Percentiles rank a stretch among this genome's conserved stretches.
Conservation (phyloP, 768 basidiomycete species). For the Neoboletus brunneissimus region DNA sequence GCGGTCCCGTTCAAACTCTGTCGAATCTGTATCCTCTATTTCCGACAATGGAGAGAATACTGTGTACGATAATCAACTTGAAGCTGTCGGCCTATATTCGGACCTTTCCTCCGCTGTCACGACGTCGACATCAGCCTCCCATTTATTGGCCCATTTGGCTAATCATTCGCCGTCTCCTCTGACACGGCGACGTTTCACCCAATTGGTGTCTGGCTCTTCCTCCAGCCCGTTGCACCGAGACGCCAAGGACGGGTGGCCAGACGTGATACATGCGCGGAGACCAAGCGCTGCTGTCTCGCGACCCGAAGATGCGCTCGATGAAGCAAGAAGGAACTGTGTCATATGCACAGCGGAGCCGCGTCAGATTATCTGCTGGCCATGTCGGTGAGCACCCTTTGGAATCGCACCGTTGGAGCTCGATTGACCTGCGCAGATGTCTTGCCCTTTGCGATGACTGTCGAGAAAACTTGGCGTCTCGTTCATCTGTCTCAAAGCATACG, state of each 20-base stretch:
- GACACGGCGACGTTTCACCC: conserved; percentile 47
- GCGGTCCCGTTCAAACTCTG: conserved; percentile 20
- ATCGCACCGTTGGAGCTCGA: background rate
- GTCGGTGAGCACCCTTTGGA: conserved; percentile 48
- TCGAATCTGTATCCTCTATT: conserved; percentile 23
- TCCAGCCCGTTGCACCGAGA: conserved; percentile 5
- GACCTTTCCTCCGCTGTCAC: conserved; percentile 46
- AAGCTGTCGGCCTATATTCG: conserved; percentile 49
- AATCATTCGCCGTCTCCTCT: conserved; percentile 42
- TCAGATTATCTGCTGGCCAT: conserved; percentile 84
- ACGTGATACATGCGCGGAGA: conserved; percentile 29
- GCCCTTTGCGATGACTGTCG: conserved; percentile 54
- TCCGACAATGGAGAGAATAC: conserved; percentile 33
- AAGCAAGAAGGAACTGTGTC: conserved; percentile 51
- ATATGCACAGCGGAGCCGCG: conserved; percentile 67
- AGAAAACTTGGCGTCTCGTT: conserved; percentile 49
- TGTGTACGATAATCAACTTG: conserved; percentile 31
- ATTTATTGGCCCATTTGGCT: conserved; percentile 56
- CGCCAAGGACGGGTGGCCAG: conserved; percentile 27
- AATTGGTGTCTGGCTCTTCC: conserved; percentile 32
- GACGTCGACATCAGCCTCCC: conserved; percentile 37
- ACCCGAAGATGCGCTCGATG: conserved; percentile 25
- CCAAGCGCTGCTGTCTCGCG: conserved; percentile 17
- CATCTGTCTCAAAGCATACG: conserved; percentile 46
- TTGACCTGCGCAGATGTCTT: conserved; percentile 38